These are phyloP conservation scores for Serpula lacrymans DNA, from an alignment of 768 basidiomycete species.

Conservation along the genomic window DNA sequence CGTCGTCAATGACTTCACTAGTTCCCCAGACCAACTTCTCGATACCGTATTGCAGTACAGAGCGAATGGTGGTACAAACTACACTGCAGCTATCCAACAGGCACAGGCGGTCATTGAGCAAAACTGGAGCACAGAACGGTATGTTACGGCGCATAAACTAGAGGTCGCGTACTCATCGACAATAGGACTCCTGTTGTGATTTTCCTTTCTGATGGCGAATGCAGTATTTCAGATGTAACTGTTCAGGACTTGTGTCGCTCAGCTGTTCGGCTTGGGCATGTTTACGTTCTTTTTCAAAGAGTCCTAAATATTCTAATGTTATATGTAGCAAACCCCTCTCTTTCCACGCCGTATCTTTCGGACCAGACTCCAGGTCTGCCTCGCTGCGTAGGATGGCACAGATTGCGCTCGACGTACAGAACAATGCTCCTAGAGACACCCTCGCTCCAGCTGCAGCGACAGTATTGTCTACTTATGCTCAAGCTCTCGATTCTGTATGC, in stretches of 20 bases:
- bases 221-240: conserved; percentile 30
- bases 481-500: conserved; percentile 51
- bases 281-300: too few species aligned
- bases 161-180: neutral
- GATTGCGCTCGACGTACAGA: conserved; percentile 48
- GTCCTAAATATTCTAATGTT: neutral
- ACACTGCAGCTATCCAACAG: conserved; percentile 33
- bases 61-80: conserved; percentile 41
- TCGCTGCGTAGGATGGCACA: conserved; percentile 47
- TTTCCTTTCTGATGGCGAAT: conserved; percentile 58
- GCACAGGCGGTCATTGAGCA: conserved; percentile 38
- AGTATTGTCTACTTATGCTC: conserved; percentile 44
- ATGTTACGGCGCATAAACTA: neutral
- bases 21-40: conserved; percentile 44
- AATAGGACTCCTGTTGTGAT: conserved; percentile 47
- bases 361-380: conserved; percentile 21
- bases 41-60: conserved; percentile 29
- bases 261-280: conserved; percentile 44
- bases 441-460: conserved; percentile 27
- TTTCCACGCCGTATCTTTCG: conserved; percentile 60
- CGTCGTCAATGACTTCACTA: conserved; percentile 44
- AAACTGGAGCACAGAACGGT: conserved; percentile 53
- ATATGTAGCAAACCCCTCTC: conserved; percentile 47
- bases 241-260: conserved; percentile 40
- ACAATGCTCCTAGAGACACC: conserved; percentile 38